Percentiles rank a stretch among this genome's conserved stretches.
Evolutionary conservation across 2,329 filamentous ascomycete genomes (phyloP).

Genomic region (Sporothrix mexicana): DNA sequence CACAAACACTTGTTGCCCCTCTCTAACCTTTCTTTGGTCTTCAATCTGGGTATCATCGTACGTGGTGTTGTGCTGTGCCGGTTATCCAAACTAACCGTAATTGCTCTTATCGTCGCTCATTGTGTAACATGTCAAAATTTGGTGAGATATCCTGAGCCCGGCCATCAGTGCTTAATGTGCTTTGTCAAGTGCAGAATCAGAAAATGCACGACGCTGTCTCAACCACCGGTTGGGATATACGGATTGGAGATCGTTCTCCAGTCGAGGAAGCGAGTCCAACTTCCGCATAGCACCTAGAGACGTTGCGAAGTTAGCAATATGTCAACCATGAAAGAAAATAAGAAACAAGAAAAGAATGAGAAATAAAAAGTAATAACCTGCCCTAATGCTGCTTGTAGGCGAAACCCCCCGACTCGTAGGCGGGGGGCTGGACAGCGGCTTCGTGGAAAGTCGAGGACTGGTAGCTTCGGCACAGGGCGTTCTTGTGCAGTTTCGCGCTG

Average conservation of each 20-base stretch:
- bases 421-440: background rate
- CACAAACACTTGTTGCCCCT: background rate
- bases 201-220: background rate
- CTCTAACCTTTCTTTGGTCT: background rate
- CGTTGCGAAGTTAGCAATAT: background rate
- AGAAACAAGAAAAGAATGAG: no score
- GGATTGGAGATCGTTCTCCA: background rate
- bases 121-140: background rate
- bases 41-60: conserved; percentile 19
- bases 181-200: background rate
- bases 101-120: no score
- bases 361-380: background rate
- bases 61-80: background rate
- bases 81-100: background rate
- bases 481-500: conserved; percentile 5
- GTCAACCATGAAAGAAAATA: background rate
- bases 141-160: no score
- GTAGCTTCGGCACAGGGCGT: background rate
- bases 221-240: conserved; percentile 24
- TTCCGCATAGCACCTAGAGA: background rate
- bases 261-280: background rate
- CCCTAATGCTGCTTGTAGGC: background rate
- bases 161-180: background rate
- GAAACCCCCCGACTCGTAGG: no score
- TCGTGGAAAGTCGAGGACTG: background rate